phyloP scores from a whole-genome alignment of 1,139 yeast species.

The Spencermartinsiella ligniputridi region DNA sequence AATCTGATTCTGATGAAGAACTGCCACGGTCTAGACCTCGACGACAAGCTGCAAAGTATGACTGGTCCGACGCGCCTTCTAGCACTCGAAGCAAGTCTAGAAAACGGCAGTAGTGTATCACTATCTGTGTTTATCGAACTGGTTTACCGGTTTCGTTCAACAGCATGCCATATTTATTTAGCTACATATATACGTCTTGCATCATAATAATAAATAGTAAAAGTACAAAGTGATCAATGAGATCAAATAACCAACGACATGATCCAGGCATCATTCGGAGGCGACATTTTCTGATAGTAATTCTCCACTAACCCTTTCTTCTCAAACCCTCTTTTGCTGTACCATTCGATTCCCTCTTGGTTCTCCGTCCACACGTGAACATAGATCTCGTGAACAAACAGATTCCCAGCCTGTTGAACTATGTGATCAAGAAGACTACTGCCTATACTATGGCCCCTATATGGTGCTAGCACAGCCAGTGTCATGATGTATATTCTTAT shows the following conservation, averaged over 20 bases:
- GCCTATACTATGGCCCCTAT: conserved; percentile 62
- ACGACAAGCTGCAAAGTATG: no score
- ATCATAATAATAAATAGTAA: not conserved
- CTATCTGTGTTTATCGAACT: no score
- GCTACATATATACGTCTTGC: not conserved
- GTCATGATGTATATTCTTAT: conserved; percentile 59
- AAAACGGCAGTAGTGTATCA: no score
- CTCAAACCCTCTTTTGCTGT: conserved; percentile 49
- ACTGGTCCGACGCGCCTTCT: no score
- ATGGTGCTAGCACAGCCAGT: conserved; percentile 60
- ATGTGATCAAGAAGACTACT: conserved; percentile 50
- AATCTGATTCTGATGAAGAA: no score
- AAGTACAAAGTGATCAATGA: conserved; percentile 5
- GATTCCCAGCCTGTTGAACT: conserved; percentile 48
- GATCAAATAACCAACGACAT: conserved; percentile 14
- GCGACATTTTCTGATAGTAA: conserved; percentile 44
- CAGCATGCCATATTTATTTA: not conserved
- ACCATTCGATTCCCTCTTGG: conserved; percentile 50
- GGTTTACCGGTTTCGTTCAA: no score
- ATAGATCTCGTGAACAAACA: conserved; percentile 52
- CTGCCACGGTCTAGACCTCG: no score
- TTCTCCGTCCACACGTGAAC: conserved; percentile 56
- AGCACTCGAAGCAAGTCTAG: no score
- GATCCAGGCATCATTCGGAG: conserved; percentile 30
- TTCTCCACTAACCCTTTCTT: conserved; percentile 41